These are phyloP conservation scores for Rhododendron molle DNA, from an alignment of 148 eudicot genomes.

Conservation along the genomic window DNA sequence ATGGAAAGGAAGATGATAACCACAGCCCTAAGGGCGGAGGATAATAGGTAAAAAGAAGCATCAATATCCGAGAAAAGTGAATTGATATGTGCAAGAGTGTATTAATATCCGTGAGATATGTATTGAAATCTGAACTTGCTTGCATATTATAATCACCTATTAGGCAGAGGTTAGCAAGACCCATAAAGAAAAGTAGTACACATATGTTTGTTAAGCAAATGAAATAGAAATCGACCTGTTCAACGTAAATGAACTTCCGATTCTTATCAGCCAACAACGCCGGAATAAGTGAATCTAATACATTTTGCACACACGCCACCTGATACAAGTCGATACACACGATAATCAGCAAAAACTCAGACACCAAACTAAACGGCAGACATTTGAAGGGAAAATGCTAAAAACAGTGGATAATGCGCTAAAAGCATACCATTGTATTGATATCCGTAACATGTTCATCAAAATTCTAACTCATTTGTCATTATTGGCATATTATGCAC, in stretches of 20 bases:
- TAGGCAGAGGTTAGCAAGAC: neutral
- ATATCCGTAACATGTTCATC: too few relatives aligned
- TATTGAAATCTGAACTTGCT: neutral
- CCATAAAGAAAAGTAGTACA: neutral
- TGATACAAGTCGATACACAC: conserved; percentile 11
- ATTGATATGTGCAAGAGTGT: neutral
- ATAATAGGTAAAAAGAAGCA: neutral
- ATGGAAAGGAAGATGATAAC: too few relatives aligned
- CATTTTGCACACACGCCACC: conserved; percentile 86
- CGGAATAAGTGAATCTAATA: conserved; percentile 80
- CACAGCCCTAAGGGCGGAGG: neutral
- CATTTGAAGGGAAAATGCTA: neutral
- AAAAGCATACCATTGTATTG: neutral
- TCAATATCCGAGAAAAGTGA: too few relatives aligned
- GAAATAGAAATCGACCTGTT: conserved; percentile 40
- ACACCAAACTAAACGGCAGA: neutral
- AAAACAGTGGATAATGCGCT: neutral
- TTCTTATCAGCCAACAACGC: conserved; percentile 80
- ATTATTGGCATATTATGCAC: neutral
- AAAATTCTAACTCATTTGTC: neutral
- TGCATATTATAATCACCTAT: neutral
- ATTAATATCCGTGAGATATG: too few relatives aligned
- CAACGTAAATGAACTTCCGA: conserved; percentile 80
- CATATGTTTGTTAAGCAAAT: neutral
- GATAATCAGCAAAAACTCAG: neutral